These are phyloP conservation scores for Alternaria solani DNA, from an alignment of 2,329 filamentous ascomycete genomes.

Conservation along the genomic window DNA sequence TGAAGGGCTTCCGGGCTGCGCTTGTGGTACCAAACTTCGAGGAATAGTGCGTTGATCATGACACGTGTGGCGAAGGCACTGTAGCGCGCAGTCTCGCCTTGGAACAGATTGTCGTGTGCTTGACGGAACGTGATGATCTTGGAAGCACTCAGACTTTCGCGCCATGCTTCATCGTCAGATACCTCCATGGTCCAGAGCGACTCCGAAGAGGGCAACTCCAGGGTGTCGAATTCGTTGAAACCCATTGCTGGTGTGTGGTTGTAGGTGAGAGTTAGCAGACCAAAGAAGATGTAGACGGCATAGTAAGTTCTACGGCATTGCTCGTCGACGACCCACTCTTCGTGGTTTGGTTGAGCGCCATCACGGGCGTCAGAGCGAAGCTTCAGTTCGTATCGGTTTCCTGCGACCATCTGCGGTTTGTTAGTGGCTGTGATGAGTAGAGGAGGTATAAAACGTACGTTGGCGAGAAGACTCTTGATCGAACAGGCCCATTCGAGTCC, in stretches of 20 bases:
- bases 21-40: conserved; percentile 99
- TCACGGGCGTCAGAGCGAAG: conserved; percentile 88
- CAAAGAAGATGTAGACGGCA: conserved; percentile 99
- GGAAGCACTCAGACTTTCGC: conserved; percentile 75
- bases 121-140: conserved; percentile 87
- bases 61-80: conserved; percentile 96
- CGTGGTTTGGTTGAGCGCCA: conserved; percentile 75
- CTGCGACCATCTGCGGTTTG: conserved; percentile 77
- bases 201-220: conserved; percentile 92
- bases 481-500: conserved; percentile 98
- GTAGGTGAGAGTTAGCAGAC: conserved; percentile 91
- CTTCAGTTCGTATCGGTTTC: conserved; percentile 95
- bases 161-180: conserved; percentile 82
- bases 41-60: conserved; percentile 98
- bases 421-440: neutral
- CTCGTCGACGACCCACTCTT: conserved; percentile 97
- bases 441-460: conserved; percentile 51
- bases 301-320: conserved; percentile 97
- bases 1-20: conserved; percentile 96
- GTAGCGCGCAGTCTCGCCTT: conserved; percentile 88
- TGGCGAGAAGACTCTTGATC: conserved; percentile 96
- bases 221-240: conserved; percentile 96
- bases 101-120: conserved; percentile 94
- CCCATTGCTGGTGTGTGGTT: conserved; percentile 98
- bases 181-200: conserved; percentile 90